Evolutionary conservation across 352 stramenopile species (phyloP).

Genomic region (Pseudoperonospora humuli): DNA sequence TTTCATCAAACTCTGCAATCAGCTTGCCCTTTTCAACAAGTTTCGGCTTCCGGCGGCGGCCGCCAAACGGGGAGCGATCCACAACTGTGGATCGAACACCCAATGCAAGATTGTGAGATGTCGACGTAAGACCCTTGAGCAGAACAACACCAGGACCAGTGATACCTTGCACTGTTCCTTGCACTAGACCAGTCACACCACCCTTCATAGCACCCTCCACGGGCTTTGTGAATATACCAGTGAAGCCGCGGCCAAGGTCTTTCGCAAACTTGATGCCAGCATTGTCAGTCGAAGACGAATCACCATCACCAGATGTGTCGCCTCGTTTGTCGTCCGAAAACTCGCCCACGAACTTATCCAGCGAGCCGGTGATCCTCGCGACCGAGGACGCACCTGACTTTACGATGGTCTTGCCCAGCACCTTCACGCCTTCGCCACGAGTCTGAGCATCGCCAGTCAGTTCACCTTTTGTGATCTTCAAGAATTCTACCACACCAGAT

Average conservation of each 20-base stretch:
- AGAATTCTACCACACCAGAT: slow-evolving; percentile 78
- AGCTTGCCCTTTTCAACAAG: slow-evolving; percentile 65
- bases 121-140: slow-evolving; percentile 79
- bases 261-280: slow-evolving; percentile 81
- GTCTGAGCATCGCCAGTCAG: slow-evolving; percentile 75
- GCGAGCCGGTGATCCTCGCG: slow-evolving; percentile 79
- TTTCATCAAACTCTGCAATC: slow-evolving; percentile 55
- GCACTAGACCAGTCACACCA: slow-evolving; percentile 66
- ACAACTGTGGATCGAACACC: slow-evolving; percentile 69
- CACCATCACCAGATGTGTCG: slow-evolving; percentile 9
- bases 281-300: slow-evolving; percentile 34
- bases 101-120: slow-evolving; percentile 65
- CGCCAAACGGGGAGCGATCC: slow-evolving; percentile 70
- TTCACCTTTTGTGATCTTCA: slow-evolving; percentile 87
- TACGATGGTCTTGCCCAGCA: slow-evolving; percentile 82
- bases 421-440: slow-evolving; percentile 78
- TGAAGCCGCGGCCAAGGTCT: slow-evolving; percentile 76
- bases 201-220: slow-evolving; percentile 75
- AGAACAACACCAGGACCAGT: slow-evolving; percentile 69
- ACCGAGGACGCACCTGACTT: slow-evolving; percentile 66
- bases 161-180: slow-evolving; percentile 73
- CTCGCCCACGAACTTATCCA: slow-evolving; percentile 80
- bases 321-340: slow-evolving; percentile 52
- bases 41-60: slow-evolving; percentile 59
- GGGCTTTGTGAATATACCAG: slow-evolving; percentile 83